These are phyloP conservation scores for Boletus edulis DNA, from an alignment of 768 basidiomycete genomes.

Conservation along the genomic window DNA sequence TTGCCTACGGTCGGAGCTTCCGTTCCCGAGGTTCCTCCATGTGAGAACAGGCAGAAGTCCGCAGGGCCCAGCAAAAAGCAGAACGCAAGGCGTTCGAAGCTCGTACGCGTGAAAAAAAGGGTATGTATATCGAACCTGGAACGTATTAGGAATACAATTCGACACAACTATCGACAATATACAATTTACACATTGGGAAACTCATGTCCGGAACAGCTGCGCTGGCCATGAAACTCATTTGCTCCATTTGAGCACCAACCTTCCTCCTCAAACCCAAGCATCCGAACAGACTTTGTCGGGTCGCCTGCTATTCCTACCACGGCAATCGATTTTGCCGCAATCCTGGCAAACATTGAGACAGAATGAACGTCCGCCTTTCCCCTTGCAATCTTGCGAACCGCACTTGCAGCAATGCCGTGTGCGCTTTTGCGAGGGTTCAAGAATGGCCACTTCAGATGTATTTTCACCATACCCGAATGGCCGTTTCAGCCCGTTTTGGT, in stretches of 20 bases:
- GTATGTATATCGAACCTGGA: no score
- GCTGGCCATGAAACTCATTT: not conserved
- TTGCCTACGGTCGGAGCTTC: no score
- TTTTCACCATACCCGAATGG: constrained; percentile 28
- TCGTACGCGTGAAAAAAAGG: constrained; percentile 42
- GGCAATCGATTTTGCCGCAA: constrained; percentile 78
- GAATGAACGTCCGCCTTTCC: constrained; percentile 74
- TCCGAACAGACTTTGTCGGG: constrained; percentile 75
- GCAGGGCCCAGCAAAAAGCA: constrained; percentile 43
- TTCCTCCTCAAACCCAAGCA: constrained; percentile 36
- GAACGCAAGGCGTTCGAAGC: constrained; percentile 45
- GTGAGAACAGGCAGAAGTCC: constrained; percentile 45
- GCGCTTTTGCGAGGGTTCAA: constrained; percentile 50
- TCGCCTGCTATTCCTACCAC: constrained; percentile 71
- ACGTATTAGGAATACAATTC: constrained; percentile 1
- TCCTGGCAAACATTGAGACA: constrained; percentile 77
- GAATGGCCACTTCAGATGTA: constrained; percentile 25
- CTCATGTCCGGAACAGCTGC: not conserved
- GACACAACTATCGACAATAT: constrained; percentile 6
- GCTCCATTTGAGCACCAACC: not conserved
- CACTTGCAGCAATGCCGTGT: constrained; percentile 83
- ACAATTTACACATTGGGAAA: constrained; percentile 12
- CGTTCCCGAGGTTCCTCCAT: no score
- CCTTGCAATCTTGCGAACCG: constrained; percentile 77
- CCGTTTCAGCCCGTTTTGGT: constrained; percentile 29